Evolutionary conservation across 2,329 filamentous ascomycete genomes (phyloP).

Genomic region (Alternaria dauci): DNA sequence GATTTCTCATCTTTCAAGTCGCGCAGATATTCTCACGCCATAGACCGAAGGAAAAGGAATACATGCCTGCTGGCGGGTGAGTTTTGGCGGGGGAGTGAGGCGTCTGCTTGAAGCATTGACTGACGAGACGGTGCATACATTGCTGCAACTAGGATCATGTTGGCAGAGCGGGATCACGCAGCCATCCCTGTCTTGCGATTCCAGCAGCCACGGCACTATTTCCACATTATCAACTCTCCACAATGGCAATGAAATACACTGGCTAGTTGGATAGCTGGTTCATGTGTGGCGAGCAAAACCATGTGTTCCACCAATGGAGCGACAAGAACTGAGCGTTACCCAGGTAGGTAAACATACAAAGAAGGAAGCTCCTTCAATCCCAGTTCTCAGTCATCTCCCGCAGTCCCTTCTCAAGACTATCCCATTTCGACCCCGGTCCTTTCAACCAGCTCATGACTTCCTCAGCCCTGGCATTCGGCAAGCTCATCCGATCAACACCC

Average conservation of each 20-base stretch:
- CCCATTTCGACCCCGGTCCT: conserved; percentile 38
- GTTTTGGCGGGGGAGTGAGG: fast-evolving
- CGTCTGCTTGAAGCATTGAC: neutral
- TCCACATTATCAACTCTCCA: too few relatives aligned
- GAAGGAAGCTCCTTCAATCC: neutral
- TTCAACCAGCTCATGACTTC: conserved; percentile 42
- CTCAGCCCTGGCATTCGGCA: conserved; percentile 35
- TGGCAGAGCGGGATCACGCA: too few relatives aligned
- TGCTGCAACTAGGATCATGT: neutral
- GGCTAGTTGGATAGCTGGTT: too few relatives aligned
- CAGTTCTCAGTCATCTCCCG: conserved; percentile 24
- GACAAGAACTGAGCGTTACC: neutral
- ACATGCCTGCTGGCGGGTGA: fast-evolving
- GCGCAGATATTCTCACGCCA: neutral
- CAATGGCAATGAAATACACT: too few relatives aligned
- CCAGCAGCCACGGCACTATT: too few relatives aligned
- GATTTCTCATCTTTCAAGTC: neutral
- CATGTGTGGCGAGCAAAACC: too few relatives aligned
- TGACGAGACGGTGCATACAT: neutral
- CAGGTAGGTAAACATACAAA: neutral
- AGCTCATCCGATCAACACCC: conserved; percentile 27
- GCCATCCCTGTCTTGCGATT: neutral
- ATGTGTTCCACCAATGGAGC: too few relatives aligned
- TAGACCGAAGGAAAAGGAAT: neutral
- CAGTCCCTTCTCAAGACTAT: conserved; percentile 35